A percentile compares a stretch with the other conserved stretches of the same genome.
Evolutionary conservation across 176 grass and related monocot genomes (phyloP).

Genomic region (Ensete glaucum): DNA sequence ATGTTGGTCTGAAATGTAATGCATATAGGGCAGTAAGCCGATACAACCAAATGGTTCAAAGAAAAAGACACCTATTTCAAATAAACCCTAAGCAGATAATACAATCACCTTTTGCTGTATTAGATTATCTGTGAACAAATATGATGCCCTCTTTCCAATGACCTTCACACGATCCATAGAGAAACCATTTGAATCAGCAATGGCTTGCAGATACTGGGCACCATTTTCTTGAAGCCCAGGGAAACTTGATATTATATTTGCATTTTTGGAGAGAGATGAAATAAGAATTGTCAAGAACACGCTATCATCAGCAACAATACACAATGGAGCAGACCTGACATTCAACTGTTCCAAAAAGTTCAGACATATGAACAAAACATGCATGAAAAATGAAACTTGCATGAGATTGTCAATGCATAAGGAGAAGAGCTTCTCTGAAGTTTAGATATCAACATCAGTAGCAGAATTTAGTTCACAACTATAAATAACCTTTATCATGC

Average conservation of each 20-base stretch:
- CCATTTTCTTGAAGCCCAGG: conserved; percentile 61
- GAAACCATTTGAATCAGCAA: conserved; percentile 64
- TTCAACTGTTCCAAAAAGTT: conserved; percentile 41
- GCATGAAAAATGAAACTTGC: conserved; percentile 9
- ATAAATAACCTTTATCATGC: neutral
- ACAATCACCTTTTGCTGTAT: conserved; percentile 55
- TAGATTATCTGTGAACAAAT: conserved; percentile 37
- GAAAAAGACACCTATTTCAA: neutral
- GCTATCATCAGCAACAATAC: conserved; percentile 82
- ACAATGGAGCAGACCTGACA: conserved; percentile 46
- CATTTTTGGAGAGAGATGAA: conserved; percentile 53
- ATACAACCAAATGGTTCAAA: neutral
- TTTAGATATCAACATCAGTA: neutral
- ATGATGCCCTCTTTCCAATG: conserved; percentile 43
- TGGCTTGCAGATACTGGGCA: conserved; percentile 44
- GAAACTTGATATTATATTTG: conserved; percentile 61
- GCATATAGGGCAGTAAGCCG: neutral
- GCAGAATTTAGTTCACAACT: neutral
- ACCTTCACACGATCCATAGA: conserved; percentile 53
- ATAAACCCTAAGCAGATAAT: neutral
- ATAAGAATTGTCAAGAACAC: conserved; percentile 58
- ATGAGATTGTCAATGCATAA: neutral
- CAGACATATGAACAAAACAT: conserved; percentile 20
- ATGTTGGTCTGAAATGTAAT: too few relatives aligned
- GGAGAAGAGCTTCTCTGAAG: neutral